Evolutionary conservation across 495 filamentous ascomycete genomes (phyloP).

Genomic region (Aspergillus olivimuriae): DNA sequence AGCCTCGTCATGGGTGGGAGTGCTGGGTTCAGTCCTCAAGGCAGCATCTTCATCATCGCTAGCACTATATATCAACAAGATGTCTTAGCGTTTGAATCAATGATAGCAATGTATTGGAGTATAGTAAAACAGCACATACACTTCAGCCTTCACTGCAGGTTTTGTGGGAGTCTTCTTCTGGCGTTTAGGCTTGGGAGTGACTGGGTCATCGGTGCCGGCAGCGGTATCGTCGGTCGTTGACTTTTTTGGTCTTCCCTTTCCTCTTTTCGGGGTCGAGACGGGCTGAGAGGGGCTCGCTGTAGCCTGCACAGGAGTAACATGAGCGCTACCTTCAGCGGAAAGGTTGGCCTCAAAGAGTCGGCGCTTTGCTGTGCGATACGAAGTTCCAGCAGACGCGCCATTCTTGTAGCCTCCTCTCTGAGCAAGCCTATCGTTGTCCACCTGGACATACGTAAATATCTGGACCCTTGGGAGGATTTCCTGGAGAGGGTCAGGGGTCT

Average conservation of each 20-base stretch:
- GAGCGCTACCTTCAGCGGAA: not conserved
- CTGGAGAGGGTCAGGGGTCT: not conserved
- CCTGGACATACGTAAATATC: conserved; percentile 13
- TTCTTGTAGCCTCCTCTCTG: conserved; percentile 29
- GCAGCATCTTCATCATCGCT: not conserved
- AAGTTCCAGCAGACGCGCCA: conserved; percentile 21
- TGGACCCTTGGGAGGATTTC: not conserved
- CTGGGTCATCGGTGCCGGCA: conserved; percentile 2
- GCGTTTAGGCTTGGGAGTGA: conserved; percentile 16
- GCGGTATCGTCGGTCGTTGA: not conserved
- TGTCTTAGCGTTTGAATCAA: not conserved
- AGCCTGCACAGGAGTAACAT: not conserved
- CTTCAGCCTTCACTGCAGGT: not conserved
- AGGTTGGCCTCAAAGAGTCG: conserved; percentile 13
- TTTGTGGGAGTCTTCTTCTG: conserved; percentile 13
- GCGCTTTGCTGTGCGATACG: conserved; percentile 21
- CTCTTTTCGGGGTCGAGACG: conserved; percentile 14
- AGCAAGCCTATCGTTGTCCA: conserved; percentile 34
- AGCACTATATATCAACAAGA: not conserved
- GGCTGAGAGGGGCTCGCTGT: not conserved
- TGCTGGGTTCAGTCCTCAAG: too few relatives aligned
- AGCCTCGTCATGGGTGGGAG: too few relatives aligned
- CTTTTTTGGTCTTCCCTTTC: conserved; percentile 16
- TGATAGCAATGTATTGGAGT: not conserved
- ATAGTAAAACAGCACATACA: not conserved